phyloP scores from a whole-genome alignment of 176 grass and related monocot species.

The Luzula sylvatica region DNA sequence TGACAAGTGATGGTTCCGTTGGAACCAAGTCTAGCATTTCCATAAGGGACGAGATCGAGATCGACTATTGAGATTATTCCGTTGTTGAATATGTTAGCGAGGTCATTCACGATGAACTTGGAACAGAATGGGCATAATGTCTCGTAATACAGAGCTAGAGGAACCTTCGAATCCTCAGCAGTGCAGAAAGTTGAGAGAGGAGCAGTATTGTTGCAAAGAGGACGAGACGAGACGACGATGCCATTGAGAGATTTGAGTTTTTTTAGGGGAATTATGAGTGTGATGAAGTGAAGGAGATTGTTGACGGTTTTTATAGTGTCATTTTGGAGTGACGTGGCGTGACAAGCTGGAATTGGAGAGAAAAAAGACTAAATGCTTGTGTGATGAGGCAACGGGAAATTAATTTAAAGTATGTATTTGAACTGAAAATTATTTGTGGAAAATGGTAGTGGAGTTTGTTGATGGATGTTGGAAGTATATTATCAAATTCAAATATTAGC shows the following conservation, averaged over 20 bases:
- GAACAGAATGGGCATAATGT: conserved; percentile 62
- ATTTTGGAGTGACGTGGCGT: not conserved
- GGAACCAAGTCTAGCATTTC: conserved; percentile 49
- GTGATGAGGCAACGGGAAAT: too few relatives aligned
- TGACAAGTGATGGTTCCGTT: conserved; percentile 63
- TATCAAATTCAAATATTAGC: too few relatives aligned
- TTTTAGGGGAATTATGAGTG: not conserved
- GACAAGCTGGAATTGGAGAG: not conserved
- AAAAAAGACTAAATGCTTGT: not conserved
- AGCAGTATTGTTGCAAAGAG: conserved; percentile 8
- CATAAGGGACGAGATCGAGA: conserved; percentile 68
- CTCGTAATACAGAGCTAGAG: conserved; percentile 85
- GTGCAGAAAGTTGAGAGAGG: not conserved
- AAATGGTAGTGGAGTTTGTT: too few relatives aligned
- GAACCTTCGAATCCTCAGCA: conserved; percentile 22
- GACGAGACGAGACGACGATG: not conserved
- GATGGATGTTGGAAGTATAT: too few relatives aligned
- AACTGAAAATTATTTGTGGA: too few relatives aligned
- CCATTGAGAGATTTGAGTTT: conserved; percentile 7
- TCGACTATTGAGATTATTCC: conserved; percentile 49
- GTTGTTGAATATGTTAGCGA: conserved; percentile 51
- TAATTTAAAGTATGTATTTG: too few relatives aligned
- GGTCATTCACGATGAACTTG: conserved; percentile 58
- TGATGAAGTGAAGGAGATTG: not conserved
- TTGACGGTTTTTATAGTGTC: not conserved